Conservation (phyloP, 768 basidiomycete species). For the Cubamyces lactineus region DNA sequence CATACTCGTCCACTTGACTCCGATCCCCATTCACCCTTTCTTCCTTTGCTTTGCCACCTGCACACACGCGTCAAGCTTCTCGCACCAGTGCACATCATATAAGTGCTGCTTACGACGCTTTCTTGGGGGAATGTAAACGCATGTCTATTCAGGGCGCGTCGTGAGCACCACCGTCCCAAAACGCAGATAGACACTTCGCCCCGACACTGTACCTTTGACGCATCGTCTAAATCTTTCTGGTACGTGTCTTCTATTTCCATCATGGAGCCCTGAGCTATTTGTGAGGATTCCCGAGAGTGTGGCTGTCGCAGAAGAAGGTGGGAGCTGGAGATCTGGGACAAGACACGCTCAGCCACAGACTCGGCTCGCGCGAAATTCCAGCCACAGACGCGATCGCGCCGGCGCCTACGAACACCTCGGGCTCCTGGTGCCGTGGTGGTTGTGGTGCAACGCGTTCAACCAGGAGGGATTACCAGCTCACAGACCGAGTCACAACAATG, state of each 20-base stretch:
- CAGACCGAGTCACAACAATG: too few species aligned
- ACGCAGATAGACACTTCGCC: neutral
- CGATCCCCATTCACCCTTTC: neutral
- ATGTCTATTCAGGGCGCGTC: constrained; percentile 19
- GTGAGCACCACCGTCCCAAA: neutral
- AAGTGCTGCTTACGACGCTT: neutral
- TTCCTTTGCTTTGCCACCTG: neutral
- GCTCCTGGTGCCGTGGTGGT: too few species aligned
- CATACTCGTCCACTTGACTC: constrained; percentile 23
- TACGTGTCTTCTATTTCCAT: neutral
- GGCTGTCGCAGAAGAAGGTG: neutral
- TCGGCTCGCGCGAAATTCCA: neutral
- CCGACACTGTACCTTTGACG: constrained; percentile 21
- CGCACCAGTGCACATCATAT: neutral
- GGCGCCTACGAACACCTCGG: too few species aligned
- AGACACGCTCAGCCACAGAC: constrained; percentile 1
- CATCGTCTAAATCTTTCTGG: constrained; percentile 26
- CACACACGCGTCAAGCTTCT: neutral
- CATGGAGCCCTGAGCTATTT: neutral
- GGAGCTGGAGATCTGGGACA: neutral
- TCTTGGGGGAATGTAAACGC: constrained; percentile 29
- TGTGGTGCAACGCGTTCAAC: too few species aligned
- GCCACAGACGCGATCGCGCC: neutral
- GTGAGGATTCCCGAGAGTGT: neutral
- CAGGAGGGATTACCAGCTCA: too few species aligned